Evolutionary conservation across 2,329 filamentous ascomycete genomes (phyloP).

Genomic region (Fusarium pseudocircinatum): DNA sequence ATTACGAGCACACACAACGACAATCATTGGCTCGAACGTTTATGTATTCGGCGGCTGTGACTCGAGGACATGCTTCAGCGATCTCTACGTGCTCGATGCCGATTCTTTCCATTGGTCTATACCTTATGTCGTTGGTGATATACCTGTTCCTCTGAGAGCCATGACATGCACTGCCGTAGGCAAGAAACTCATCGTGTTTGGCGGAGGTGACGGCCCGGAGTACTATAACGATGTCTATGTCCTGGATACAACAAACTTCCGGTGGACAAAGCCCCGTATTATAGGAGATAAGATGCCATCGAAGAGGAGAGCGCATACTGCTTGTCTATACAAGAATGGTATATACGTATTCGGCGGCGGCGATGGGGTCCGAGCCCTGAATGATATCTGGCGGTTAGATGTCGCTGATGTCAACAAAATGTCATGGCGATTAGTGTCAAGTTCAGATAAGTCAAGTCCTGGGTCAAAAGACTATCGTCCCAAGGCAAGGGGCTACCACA

Average conservation of each 20-base stretch:
- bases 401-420: slow-evolving; percentile 73
- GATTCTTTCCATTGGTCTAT: slow-evolving; percentile 76
- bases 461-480: slow-evolving; percentile 57
- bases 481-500: slow-evolving; percentile 75
- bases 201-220: slow-evolving; percentile 74
- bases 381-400: slow-evolving; percentile 78
- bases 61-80: slow-evolving; percentile 73
- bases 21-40: slow-evolving; percentile 72
- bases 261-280: slow-evolving; percentile 71
- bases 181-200: slow-evolving; percentile 76
- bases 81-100: slow-evolving; percentile 74
- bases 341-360: slow-evolving; percentile 79
- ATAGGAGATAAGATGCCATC: slow-evolving; percentile 67
- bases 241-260: slow-evolving; percentile 75
- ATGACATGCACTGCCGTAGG: slow-evolving; percentile 79
- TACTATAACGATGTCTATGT: slow-evolving; percentile 80
- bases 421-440: slow-evolving; percentile 73
- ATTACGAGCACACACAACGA: slow-evolving; percentile 73
- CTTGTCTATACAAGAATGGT: slow-evolving; percentile 76
- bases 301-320: slow-evolving; percentile 72
- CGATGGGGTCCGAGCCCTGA: slow-evolving; percentile 74
- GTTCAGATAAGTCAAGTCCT: slow-evolving; percentile 50
- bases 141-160: slow-evolving; percentile 71
- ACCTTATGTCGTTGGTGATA: slow-evolving; percentile 71
- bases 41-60: slow-evolving; percentile 77